Base-by-base conservation (phyloP, 148 eudicot species). In the Rhododendron henanense region DNA sequence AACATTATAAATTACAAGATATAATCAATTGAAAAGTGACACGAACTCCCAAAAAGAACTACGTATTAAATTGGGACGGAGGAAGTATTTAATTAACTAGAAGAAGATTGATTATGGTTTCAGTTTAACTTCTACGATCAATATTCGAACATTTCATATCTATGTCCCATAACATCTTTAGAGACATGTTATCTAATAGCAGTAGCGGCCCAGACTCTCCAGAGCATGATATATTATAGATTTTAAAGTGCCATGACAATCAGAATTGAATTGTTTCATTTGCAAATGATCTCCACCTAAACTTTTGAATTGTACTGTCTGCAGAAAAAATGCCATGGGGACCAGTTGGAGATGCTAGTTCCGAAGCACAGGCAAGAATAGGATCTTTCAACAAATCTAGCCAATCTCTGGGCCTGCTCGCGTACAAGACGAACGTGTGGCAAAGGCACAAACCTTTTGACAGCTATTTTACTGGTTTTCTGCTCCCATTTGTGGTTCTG, bases 301-400 rank as follows among this genome's bases (percentile, higher is more conserved):
- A 65, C 19, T 47, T 71, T n/a, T 18, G 75, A 50, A 76, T 23
- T 19, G 7, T n/a, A 84, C 81, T 33, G 33, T 48, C 80, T 73
- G 53, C 80, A 73, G 63, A 25, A 33, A 35, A 15, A 39, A 15
- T 41, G 35, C 13, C 35, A 28, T 71, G 85, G 81, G 73, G 74
- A 76, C 33, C 86, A 15, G 37, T 53, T 39, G 15, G 81, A 19
- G 35, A 55, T 53, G 86, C 86, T 81, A 84, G 14, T 75, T 75
- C 50, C 21, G 53, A 53, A 84, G 57, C 39, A 13, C 53, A 19
- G 79, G 81, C 51, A 47, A 51, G 67, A 84, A 51, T 63, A 5
- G 65, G 74, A 61, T 73, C 67, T 73, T 84, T 84, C 45, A 73
- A 83, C 85, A 25, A 83, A 21, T 83, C 65, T 25, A 33, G 85